A percentile compares a stretch with the other conserved stretches of the same genome.
phyloP scores from a whole-genome alignment of 768 basidiomycete species.

The Strobilomyces confusus region DNA sequence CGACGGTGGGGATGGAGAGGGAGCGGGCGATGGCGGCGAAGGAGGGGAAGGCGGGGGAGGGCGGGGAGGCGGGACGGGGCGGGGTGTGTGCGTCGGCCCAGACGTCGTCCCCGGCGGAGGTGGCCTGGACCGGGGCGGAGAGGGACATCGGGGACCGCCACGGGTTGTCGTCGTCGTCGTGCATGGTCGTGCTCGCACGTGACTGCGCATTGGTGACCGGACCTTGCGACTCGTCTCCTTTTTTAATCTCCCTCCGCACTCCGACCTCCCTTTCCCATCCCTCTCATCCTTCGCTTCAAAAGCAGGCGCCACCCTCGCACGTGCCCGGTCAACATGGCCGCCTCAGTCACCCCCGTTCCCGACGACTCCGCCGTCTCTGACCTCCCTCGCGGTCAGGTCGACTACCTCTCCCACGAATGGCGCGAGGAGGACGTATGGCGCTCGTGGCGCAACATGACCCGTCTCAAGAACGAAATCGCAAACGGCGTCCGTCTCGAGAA shows the following conservation, averaged over 20 bases:
- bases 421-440: conserved; percentile 97
- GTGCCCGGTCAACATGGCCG: conserved; percentile 26
- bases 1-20: conserved; percentile 47
- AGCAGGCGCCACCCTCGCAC: no score
- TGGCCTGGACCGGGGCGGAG: no score
- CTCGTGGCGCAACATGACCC: conserved; percentile 97
- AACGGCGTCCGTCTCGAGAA: conserved; percentile 96
- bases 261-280: conserved; percentile 35
- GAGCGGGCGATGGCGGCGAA: conserved; percentile 59
- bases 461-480: conserved; percentile 96
- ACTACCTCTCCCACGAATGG: conserved; percentile 98
- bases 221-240: conserved; percentile 2
- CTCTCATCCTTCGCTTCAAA: conserved; percentile 51
- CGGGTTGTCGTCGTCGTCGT: no score
- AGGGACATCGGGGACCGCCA: no score
- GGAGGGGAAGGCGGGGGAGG: not conserved
- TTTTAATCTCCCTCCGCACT: conserved; percentile 14
- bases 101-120: no score
- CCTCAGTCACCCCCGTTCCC: conserved; percentile 57
- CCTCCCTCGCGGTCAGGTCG: conserved; percentile 88
- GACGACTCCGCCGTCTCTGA: conserved; percentile 83
- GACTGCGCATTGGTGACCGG: conserved; percentile 2
- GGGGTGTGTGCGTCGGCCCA: not conserved
- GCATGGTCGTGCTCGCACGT: no score
- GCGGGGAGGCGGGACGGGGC: not conserved